A percentile compares a stretch with the other conserved stretches of the same genome.
Conservation (phyloP, 1,284 basidiomycete genomes). For the Thelephora terrestris region DNA sequence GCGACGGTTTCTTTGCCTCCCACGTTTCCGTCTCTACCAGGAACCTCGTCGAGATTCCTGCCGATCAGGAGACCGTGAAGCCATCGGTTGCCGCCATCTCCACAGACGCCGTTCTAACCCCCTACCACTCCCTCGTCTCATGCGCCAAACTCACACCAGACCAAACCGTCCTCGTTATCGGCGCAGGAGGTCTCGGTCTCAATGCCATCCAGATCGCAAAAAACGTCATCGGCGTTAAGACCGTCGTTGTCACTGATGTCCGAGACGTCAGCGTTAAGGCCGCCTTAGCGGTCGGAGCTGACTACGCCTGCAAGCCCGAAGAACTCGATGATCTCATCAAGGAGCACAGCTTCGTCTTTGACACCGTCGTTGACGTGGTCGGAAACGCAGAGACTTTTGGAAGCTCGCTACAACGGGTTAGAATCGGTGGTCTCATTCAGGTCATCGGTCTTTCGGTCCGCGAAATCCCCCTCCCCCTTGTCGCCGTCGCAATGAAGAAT, state of each 20-base stretch:
- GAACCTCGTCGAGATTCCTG: slow-evolving; percentile 13
- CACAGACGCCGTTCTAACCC: slow-evolving; percentile 17
- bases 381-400: slow-evolving; percentile 14
- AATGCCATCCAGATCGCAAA: slow-evolving; percentile 17
- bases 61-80: slow-evolving; percentile 7
- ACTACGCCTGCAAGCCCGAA: slow-evolving; percentile 11
- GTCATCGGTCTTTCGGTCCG: slow-evolving; percentile 10
- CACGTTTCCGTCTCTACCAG: slow-evolving; percentile 11
- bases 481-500: slow-evolving; percentile 10
- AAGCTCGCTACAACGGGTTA: slow-evolving; percentile 6
- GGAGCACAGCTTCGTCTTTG: slow-evolving; percentile 25
- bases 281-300: slow-evolving; percentile 13
- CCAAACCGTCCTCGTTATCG: slow-evolving; percentile 15
- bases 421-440: slow-evolving; percentile 11
- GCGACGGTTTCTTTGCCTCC: slow-evolving; percentile 15
- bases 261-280: slow-evolving; percentile 9
- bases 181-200: slow-evolving; percentile 15
- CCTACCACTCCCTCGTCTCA: slow-evolving; percentile 15
- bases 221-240: slow-evolving; percentile 10
- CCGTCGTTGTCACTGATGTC: slow-evolving; percentile 13
- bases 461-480: slow-evolving; percentile 5
- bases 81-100: slow-evolving; percentile 14
- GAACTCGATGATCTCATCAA: slow-evolving; percentile 8
- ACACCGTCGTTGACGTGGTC: slow-evolving; percentile 28
- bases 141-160: slow-evolving; percentile 9